Evolutionary conservation across 306 rosid genomes (phyloP), one percentile per base, ranked within the genome.

Genomic region (Mucuna pruriens): DNA sequence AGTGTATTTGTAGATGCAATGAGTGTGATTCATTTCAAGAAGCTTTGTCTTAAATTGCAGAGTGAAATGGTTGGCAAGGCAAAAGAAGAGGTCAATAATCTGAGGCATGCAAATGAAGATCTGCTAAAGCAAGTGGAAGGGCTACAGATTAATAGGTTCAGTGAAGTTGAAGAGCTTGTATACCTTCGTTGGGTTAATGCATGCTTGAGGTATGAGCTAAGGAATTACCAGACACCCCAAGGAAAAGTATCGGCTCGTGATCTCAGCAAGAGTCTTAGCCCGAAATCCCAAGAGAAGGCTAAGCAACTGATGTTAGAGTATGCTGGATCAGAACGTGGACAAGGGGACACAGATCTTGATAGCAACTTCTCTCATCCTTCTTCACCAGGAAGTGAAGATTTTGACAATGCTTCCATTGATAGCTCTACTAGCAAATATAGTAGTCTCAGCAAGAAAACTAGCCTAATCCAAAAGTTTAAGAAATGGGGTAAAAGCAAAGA

Each of bases 181-280:
- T 93, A 95, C 85, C 97, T 95, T 74, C 96, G 99, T 55, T 95
- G 99, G 99, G 93, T 93, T 79, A 95, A 95, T 52, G 99, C 99
- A 42, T 95, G 99, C 79, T 83, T 95, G 89, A 89, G 98, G 80
- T 95, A 71, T 78, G 99, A 95, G 80, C 97, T 93, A 60, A 88
- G 92, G 80, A 92, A 95, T 84, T 74, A 89, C 64, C 84, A 90
- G 74, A 78, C 93, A 81, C 92, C 96, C 26, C 77, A 84, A 40
- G 98, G 99, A 76, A 88, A 89, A 88, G 9, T 86, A 65, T 88
- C 98, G 9, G 98, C 96, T 2, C 96, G 96, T 38, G 97, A 93
- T 76, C 99, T 95, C 66, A 93, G 85, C 86, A 91, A 90, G 87
- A 90, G 65, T 68, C 87, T 87, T 19, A 95, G 98, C 84, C 99